phyloP scores from a whole-genome alignment of 352 stramenopile genomes.

The Pythium rishiriense region DNA sequence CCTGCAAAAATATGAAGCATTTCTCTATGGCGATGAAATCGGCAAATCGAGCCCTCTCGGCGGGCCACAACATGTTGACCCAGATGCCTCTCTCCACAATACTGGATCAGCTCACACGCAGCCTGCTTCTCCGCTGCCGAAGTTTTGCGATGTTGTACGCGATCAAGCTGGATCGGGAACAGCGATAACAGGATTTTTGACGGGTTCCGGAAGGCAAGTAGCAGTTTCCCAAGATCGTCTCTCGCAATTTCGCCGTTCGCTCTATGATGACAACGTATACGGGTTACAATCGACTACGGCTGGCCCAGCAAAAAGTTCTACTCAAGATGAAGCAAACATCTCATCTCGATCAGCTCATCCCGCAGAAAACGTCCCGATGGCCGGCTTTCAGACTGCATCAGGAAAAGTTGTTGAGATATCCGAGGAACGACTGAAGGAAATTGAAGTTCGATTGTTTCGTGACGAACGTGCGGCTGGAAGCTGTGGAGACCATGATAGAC shows the following conservation, averaged over 20 bases:
- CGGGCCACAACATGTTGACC: no score
- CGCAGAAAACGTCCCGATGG: neutral
- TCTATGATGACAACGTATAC: neutral
- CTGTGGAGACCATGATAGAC: neutral
- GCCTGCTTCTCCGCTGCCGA: no score
- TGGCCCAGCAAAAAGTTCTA: neutral
- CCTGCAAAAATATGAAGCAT: constrained; percentile 7
- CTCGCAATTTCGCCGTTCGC: neutral
- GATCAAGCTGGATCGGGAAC: neutral
- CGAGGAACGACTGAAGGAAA: constrained; percentile 17
- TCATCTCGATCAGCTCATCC: neutral
- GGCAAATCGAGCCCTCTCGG: neutral
- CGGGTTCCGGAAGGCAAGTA: neutral
- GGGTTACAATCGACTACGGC: neutral
- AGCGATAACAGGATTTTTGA: constrained; percentile 9
- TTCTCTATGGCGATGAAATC: constrained; percentile 2
- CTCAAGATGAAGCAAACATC: neutral
- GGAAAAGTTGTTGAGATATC: constrained; percentile 4
- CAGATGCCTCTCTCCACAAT: neutral
- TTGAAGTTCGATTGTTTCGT: constrained; percentile 8
- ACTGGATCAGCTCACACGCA: neutral
- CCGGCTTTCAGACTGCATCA: constrained; percentile 17
- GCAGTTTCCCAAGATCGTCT: constrained; percentile 4
- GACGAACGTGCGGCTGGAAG: neutral
- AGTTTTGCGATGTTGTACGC: neutral